Conservation (phyloP, 2,329 filamentous ascomycete genomes). For the Cytospora mali region DNA sequence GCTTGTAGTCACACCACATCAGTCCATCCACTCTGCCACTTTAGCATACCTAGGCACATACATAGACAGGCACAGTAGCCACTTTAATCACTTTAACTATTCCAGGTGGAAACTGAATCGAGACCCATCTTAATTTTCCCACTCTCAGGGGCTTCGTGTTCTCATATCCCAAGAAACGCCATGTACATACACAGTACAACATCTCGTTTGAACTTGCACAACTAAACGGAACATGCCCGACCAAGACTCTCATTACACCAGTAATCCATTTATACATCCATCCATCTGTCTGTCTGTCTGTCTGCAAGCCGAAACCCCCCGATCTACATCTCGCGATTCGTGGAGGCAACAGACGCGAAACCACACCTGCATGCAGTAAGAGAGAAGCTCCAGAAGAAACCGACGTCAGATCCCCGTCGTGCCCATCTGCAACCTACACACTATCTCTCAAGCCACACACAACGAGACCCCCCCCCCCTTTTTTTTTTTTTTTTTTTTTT, state of each 20-base stretch:
- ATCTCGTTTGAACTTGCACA: background rate
- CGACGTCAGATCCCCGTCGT: background rate
- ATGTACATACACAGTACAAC: background rate
- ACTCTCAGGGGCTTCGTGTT: constrained; percentile 21
- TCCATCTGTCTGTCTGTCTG: too few relatives aligned
- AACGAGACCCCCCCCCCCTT: too few relatives aligned
- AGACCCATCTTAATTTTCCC: constrained; percentile 21
- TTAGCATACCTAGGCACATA: too few relatives aligned
- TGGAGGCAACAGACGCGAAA: background rate
- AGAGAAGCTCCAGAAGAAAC: background rate
- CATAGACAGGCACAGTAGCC: too few relatives aligned
- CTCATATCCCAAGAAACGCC: background rate
- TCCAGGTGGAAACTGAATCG: background rate
- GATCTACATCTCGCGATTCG: background rate
- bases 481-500: too few relatives aligned
- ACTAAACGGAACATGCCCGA: constrained; percentile 14
- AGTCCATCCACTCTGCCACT: too few relatives aligned
- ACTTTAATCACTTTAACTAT: too few relatives aligned
- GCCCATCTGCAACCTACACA: too few relatives aligned
- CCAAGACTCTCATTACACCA: background rate
- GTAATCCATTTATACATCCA: too few relatives aligned
- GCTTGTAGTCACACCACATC: constrained; percentile 21
- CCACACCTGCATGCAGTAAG: too few relatives aligned
- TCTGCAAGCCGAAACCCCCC: background rate
- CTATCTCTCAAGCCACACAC: too few relatives aligned